Conservation (phyloP, 768 basidiomycete species). For the Phlegmacium glaucopus region DNA sequence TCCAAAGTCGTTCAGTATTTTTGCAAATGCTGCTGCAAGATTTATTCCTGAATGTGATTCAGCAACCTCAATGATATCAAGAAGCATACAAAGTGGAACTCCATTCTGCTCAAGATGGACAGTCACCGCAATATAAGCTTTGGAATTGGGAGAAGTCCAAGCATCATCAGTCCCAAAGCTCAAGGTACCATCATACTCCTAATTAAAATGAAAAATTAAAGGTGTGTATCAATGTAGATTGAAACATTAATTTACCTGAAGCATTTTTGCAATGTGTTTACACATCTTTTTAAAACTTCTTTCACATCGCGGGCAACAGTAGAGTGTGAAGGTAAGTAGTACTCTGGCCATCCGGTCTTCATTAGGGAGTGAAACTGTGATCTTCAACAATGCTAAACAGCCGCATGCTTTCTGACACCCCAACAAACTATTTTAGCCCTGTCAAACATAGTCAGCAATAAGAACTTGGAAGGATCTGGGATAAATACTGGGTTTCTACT, state of each 20-base stretch:
- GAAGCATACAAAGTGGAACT: constrained; percentile 19
- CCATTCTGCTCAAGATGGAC: constrained; percentile 32
- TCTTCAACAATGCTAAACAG: constrained; percentile 12
- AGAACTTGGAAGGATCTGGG: background rate
- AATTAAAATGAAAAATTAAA: background rate
- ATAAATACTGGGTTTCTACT: constrained; percentile 18
- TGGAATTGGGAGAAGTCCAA: constrained; percentile 36
- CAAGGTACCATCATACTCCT: constrained; percentile 7
- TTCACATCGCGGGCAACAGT: constrained; percentile 27
- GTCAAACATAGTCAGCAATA: background rate
- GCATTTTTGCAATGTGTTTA: constrained; percentile 21
- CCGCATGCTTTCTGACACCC: constrained; percentile 23
- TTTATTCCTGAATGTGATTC: constrained; percentile 30
- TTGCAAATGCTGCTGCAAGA: constrained; percentile 29
- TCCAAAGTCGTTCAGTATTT: constrained; percentile 31
- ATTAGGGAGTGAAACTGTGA: constrained; percentile 24
- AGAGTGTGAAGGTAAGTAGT: constrained; percentile 25
- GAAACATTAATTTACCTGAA: constrained; percentile 21
- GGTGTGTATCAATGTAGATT: background rate
- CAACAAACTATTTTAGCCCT: constrained; percentile 32
- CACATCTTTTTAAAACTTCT: constrained; percentile 13
- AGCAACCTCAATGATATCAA: constrained; percentile 37
- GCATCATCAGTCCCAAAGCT: constrained; percentile 13
- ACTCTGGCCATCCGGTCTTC: constrained; percentile 29
- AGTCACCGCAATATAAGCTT: constrained; percentile 25